These are phyloP conservation scores for Aspergillus sojae DNA, from an alignment of 2,329 filamentous ascomycete species.

Conservation along the genomic window DNA sequence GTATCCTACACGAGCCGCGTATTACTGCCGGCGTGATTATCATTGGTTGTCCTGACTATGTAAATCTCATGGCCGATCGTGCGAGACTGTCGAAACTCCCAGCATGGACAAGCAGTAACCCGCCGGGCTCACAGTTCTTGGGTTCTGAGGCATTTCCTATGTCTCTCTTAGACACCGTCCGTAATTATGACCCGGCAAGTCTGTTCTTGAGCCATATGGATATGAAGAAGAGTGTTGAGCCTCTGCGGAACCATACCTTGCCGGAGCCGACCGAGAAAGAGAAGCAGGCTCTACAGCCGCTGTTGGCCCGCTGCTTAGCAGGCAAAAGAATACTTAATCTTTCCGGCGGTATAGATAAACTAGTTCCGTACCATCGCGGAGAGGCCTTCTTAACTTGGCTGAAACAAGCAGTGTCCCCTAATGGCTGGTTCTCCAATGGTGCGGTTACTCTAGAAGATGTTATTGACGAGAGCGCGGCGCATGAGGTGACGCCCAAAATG, in stretches of 20 bases:
- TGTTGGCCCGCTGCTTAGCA: constrained; percentile 44
- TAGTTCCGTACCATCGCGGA: constrained; percentile 62
- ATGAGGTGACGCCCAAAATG: constrained; percentile 62
- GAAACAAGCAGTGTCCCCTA: constrained; percentile 47
- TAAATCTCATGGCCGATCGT: constrained; percentile 76
- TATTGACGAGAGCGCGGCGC: constrained; percentile 58
- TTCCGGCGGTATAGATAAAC: constrained; percentile 59
- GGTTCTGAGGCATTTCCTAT: constrained; percentile 77
- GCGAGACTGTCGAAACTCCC: constrained; percentile 69
- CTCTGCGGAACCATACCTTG: constrained; percentile 35
- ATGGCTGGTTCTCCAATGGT: constrained; percentile 54
- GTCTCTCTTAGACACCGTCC: constrained; percentile 65
- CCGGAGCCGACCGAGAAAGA: constrained; percentile 46
- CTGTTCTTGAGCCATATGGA: constrained; percentile 64
- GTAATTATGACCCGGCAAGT: constrained; percentile 72
- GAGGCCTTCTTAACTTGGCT: constrained; percentile 61
- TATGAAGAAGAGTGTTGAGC: constrained; percentile 21
- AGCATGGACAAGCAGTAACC: constrained; percentile 60
- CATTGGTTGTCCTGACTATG: constrained; percentile 89
- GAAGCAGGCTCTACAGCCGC: constrained; percentile 44
- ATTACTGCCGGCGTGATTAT: constrained; percentile 77
- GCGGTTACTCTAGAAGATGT: constrained; percentile 59
- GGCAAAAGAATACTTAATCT: constrained; percentile 59
- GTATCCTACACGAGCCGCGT: constrained; percentile 74
- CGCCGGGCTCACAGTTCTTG: constrained; percentile 66